phyloP scores from a whole-genome alignment of 257 asterid genomes.

The Paraleonurus japonicus region DNA sequence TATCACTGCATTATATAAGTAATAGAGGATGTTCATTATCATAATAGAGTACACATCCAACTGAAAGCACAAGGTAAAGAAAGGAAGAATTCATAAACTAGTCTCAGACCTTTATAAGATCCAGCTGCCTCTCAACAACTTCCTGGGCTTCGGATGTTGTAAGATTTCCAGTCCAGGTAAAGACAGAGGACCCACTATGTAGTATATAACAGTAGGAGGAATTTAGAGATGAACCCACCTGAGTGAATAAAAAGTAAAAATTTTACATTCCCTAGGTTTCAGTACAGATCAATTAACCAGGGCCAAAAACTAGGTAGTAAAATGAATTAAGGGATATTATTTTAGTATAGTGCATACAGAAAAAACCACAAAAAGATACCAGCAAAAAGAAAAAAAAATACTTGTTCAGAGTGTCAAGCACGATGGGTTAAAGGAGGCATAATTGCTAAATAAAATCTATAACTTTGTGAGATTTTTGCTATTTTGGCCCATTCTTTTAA shows the following conservation, averaged over 20 bases:
- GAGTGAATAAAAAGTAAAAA: conserved; percentile 31
- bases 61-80: conserved; percentile 18
- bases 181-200: conserved; percentile 75
- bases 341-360: background rate
- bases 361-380: background rate
- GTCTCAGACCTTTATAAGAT: conserved; percentile 72
- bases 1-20: background rate
- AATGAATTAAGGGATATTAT: background rate
- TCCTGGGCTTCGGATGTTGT: conserved; percentile 90
- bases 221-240: conserved; percentile 92
- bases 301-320: background rate
- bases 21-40: background rate
- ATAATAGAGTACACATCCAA: conserved; percentile 4
- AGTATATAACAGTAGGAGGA: conserved; percentile 92
- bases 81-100: conserved; percentile 17
- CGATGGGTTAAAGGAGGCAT: background rate
- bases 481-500: background rate
- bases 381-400: background rate
- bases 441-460: background rate
- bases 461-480: background rate
- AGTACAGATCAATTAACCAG: background rate
- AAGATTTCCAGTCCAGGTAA: conserved; percentile 88
- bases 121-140: conserved; percentile 95
- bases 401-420: background rate
- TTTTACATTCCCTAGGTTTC: conserved; percentile 19